A percentile compares a stretch with the other conserved stretches of the same genome.
phyloP scores from a whole-genome alignment of 331 rosid species.

The Ulmus americana region DNA sequence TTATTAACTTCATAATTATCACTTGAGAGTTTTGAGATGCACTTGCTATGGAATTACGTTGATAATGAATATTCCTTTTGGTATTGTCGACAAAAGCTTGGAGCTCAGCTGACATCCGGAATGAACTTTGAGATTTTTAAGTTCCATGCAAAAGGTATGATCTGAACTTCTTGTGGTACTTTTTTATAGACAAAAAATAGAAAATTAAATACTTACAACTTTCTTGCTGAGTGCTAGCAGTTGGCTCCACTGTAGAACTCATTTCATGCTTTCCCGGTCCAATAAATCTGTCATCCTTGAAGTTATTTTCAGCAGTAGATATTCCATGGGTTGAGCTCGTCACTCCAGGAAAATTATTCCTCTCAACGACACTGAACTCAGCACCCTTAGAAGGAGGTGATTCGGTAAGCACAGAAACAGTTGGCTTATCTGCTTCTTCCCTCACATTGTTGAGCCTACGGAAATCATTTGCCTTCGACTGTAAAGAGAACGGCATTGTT shows the following conservation, averaged over 20 bases:
- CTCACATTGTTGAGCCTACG: conserved; percentile 46
- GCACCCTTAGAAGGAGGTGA: conserved; percentile 43
- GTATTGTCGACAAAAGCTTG: no score
- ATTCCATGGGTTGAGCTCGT: conserved; percentile 52
- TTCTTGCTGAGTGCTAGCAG: conserved; percentile 32
- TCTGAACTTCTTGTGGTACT: no score
- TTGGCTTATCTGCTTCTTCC: conserved; percentile 69
- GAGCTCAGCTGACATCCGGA: no score
- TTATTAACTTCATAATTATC: no score
- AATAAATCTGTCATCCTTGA: conserved; percentile 35
- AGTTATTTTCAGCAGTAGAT: conserved; percentile 39
- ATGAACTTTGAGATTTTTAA: no score
- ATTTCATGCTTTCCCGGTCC: conserved; percentile 42
- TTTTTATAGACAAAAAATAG: not conserved
- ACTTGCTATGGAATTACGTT: no score
- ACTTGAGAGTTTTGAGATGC: no score
- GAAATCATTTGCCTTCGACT: conserved; percentile 62
- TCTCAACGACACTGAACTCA: conserved; percentile 47
- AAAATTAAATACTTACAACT: conserved; percentile 30
- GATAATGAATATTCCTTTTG: no score
- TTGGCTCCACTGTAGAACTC: conserved; percentile 30
- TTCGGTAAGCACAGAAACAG: conserved; percentile 49
- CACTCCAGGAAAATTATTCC: conserved; percentile 45
- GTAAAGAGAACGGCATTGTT: conserved; percentile 52
- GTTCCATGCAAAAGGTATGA: no score